These are phyloP conservation scores for Tubosaeta brunneosetosa DNA, from an alignment of 768 basidiomycete species.

Conservation along the genomic window DNA sequence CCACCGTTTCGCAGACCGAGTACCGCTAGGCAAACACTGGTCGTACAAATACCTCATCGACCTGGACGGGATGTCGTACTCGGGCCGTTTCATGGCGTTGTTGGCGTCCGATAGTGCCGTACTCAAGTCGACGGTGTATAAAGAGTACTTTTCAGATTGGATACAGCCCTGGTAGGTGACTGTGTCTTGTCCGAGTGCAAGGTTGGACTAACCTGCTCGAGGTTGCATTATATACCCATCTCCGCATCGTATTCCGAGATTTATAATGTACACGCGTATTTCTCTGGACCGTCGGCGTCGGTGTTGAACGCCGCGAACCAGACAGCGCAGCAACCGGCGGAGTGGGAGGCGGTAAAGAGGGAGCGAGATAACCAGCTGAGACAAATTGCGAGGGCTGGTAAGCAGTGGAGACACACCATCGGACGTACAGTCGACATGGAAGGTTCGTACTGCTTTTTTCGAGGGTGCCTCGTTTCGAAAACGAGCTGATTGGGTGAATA, in stretches of 20 bases:
- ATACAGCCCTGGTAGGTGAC: constrained; percentile 75
- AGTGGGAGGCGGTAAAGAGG: constrained; percentile 29
- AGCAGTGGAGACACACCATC: constrained; percentile 84
- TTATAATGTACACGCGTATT: constrained; percentile 91
- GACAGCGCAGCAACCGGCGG: constrained; percentile 32
- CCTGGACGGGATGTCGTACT: constrained; percentile 94
- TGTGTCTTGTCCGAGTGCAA: too few relatives aligned
- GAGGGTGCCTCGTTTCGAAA: background rate
- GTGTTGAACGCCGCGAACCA: constrained; percentile 52
- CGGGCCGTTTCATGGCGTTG: constrained; percentile 81
- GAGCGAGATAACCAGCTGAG: constrained; percentile 71
- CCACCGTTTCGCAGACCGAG: constrained; percentile 70
- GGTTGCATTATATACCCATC: constrained; percentile 94
- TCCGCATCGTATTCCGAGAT: constrained; percentile 85
- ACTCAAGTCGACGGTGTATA: constrained; percentile 86
- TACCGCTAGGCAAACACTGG: constrained; percentile 85
- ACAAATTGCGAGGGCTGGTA: constrained; percentile 84
- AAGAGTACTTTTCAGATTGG: constrained; percentile 89
- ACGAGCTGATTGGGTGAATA: constrained; percentile 23
- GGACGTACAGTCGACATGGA: constrained; percentile 90
- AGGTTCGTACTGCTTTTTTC: constrained; percentile 46
- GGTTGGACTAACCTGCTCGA: constrained; percentile 20
- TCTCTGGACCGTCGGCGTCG: constrained; percentile 74
- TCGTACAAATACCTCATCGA: constrained; percentile 89
- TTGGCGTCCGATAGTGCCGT: constrained; percentile 85